Evolutionary conservation across 2,329 filamentous ascomycete species (phyloP).

Genomic region (Ophiocordyceps camponoti-floridani): DNA sequence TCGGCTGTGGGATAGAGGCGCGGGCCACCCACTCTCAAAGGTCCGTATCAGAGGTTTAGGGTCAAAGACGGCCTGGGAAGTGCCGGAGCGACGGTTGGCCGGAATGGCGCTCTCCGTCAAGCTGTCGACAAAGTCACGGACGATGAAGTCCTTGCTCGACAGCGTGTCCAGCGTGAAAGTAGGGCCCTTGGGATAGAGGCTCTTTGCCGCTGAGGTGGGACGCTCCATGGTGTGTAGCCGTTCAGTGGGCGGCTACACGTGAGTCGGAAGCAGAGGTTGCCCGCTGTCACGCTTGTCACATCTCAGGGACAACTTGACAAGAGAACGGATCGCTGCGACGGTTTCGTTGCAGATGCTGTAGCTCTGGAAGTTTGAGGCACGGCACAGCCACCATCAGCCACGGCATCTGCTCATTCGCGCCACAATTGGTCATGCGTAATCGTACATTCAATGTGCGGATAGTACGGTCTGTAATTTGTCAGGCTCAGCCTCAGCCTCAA

Average conservation of each 20-base stretch:
- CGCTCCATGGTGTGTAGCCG: constrained; percentile 14
- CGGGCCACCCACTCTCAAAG: constrained; percentile 52
- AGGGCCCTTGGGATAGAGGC: constrained; percentile 61
- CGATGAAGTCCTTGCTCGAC: constrained; percentile 84
- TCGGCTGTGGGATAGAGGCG: neutral
- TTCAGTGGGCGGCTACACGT: neutral
- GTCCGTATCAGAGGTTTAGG: constrained; percentile 92
- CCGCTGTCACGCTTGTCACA: too few species aligned
- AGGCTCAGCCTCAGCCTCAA: neutral
- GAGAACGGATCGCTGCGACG: neutral
- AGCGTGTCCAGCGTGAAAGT: constrained; percentile 80
- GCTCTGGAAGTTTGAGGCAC: neutral
- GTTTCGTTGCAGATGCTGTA: neutral
- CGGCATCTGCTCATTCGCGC: neutral
- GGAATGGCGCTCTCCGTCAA: constrained; percentile 73
- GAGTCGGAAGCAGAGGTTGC: neutral
- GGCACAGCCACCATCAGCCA: neutral
- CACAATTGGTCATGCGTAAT: neutral
- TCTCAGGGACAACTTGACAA: neutral
- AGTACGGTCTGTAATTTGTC: neutral
- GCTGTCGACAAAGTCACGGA: constrained; percentile 91
- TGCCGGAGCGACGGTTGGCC: constrained; percentile 60
- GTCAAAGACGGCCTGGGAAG: constrained; percentile 54
- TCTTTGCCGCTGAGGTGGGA: constrained; percentile 33
- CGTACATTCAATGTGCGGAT: neutral